These are phyloP conservation scores for Daldinia sp. DNA, from an alignment of 2,329 filamentous ascomycete genomes.

Conservation along the genomic window DNA sequence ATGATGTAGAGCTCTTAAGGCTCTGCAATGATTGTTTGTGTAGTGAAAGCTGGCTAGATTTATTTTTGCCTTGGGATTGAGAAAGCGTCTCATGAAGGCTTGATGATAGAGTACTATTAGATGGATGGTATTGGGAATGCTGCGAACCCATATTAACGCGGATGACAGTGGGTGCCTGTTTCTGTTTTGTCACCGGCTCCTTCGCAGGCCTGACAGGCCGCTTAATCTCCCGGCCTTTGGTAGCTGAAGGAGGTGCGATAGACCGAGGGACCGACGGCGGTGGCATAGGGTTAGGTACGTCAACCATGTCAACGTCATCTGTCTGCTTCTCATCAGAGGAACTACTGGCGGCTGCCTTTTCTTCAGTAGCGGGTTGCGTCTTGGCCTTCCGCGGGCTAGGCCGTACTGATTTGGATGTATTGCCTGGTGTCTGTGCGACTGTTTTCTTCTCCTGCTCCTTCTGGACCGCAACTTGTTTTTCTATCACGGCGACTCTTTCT, in stretches of 20 bases:
- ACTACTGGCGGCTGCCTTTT: conserved; percentile 50
- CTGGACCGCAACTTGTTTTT: conserved; percentile 65
- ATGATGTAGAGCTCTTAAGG: conserved; percentile 74
- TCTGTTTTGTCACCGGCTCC: conserved; percentile 68
- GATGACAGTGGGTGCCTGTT: conserved; percentile 78
- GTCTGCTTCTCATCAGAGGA: conserved; percentile 51
- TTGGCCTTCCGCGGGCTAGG: conserved; percentile 66
- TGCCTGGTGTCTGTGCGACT: conserved; percentile 53
- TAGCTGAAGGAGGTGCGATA: conserved; percentile 60
- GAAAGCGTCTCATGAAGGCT: conserved; percentile 68
- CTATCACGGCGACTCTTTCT: conserved; percentile 65
- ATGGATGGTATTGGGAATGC: conserved; percentile 69
- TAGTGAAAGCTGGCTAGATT: conserved; percentile 75
- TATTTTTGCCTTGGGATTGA: conserved; percentile 66
- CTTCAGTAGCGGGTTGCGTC: conserved; percentile 48
- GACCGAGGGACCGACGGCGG: conserved; percentile 70
- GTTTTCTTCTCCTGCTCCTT: conserved; percentile 63
- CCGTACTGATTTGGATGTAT: conserved; percentile 59
- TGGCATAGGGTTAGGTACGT: conserved; percentile 67
- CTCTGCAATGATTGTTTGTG: conserved; percentile 70
- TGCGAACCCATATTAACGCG: conserved; percentile 76
- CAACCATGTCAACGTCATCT: conserved; percentile 68
- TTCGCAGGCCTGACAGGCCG: conserved; percentile 73
- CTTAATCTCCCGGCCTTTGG: conserved; percentile 66
- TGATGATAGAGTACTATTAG: conserved; percentile 68